Base-by-base conservation (phyloP, 345 rosid species). In the Populus pruinosa region DNA sequence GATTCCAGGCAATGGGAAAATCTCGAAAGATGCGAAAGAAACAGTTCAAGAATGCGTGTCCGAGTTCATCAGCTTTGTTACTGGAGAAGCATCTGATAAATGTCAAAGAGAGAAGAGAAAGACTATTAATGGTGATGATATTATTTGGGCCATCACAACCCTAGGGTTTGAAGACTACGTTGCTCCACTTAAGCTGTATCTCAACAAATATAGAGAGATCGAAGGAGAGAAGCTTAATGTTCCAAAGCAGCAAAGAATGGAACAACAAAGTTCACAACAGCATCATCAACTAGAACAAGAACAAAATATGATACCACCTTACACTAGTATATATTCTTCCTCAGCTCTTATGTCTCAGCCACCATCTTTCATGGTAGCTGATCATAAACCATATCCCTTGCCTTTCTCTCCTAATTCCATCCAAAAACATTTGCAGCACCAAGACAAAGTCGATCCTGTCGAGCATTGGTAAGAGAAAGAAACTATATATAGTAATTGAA, bases 331-430 rank as follows among this genome's bases (percentile, higher is more conserved):
- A 80, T 87, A 83, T 83, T 79, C 88, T 71, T 77, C 88, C 47
- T 77, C 87, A 25, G 77, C 56, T 49, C 79, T 83, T 76, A 62
- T 84, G 25, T 84, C 91, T 82, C 90, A 80, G 56, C 89, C 86
- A 55, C 89, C 86, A 61, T 77, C 83, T 39, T 86, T 90, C 35
- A 25, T 87, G 36, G 71, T 82, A 0, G 38, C 83, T 8, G 86
- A 83, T 72, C 88, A 87, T 71, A 87, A 87, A 71, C 53, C 89
- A 35, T 87, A 91, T 81, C 83, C 90, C 5, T 77, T 89, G 79
- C 78, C 88, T 65, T 92, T 91, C 80, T 84, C 92, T 16, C 85
- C 94, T n/a, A 88, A 79, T 77, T 85, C 90, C 35, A 84, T 89
- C 69, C 87, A 83, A 67, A 91, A 82, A 75, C 93, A 87, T 63